Base-by-base conservation (phyloP, 2,329 filamentous ascomycete genomes). In the Fusarium sp. region DNA sequence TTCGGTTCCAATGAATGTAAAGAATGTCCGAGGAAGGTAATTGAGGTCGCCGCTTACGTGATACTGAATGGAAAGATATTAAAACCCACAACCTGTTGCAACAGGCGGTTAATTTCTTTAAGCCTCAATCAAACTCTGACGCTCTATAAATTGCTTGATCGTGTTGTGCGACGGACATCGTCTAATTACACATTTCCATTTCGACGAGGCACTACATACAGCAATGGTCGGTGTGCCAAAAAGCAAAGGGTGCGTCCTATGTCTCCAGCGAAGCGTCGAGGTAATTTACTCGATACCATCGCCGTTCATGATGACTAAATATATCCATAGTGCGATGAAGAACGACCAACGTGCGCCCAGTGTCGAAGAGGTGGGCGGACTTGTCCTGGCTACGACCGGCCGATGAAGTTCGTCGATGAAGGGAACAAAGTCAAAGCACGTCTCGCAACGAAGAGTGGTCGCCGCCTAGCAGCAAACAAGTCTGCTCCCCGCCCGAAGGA, bases 331-430 rank as follows among this genome's bases (percentile, higher is more conserved):
- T 57, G 54, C 5, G 54, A 30, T 2, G 45, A 57, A 10, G n/a
- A 14, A 9, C 7, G 32, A 0, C 45, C 45, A 0, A 13, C 14
- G 4, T 57, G 54, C 6, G 1, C 24, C 0, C 54, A 57, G 11
- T 57, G 54, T 11, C 24, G 32, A 25, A 53, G 54, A 30, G 54
- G 54, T 27, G 46, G 54, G 0, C 45, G 54, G 18, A 16, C 16
- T 9, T 57, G 46, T 30, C 45, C 54, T 5, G 54, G 54, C 11
- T 53, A 53, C 7, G 25, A 18, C 1, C 16, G 54, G 0, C 2
- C 37, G 18, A 57, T 57, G 32, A 53, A 53, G 16, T 57, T 57
- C 4, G 54, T 57, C 2, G 54, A 57, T 1, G 54, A 57, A 7
- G 54, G 54, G 20, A 47, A 13, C 3, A 41, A 53, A 11, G 4